Evolutionary conservation across 352 stramenopile species (phyloP), one percentile per base, ranked within the genome.

Genomic region (Globisporangium megalacanthum): DNA sequence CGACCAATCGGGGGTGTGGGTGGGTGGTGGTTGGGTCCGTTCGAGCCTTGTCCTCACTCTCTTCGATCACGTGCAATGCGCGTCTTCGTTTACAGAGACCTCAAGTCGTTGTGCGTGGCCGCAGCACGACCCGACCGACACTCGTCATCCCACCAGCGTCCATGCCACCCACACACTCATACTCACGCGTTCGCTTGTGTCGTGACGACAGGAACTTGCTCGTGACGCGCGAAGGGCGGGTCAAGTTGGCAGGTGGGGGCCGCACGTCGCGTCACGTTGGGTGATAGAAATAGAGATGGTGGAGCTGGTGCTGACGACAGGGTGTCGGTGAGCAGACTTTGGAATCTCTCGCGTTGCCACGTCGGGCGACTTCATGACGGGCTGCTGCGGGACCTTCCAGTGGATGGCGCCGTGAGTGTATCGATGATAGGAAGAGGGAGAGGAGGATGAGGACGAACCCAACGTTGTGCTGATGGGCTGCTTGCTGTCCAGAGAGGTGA

Each of bases 351-450:
- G 82, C 6, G 53, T 87, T 6, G 80, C 77, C 3, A 58, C 75
- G 45, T 63, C 79, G 39, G 65, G 61, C 13, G 70, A 79, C 33
- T 39, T 81, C 19, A 93, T 90, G 81, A 90, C 81, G 0, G 72
- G 79, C 7, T 93, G 81, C 47, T 88, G 81, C 45, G 81, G 83
- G 19, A 92, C 83, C 8, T 93, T 83, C 60, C 83, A 92, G 56
- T 90, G 79, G 83, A 90, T 91, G 83, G 80, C 83, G 15, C 77
- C 80, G 83, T 91, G 72, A 49, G 82, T 79, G 31, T 17, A 14
- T 33, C 8, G 19, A 6, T 53, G 41, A 29, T 29, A 29, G 25
- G 25, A 29, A 13, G 35, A 39, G 7, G 7, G 35, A 39, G 35
- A 39, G 25, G 1, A 29, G 25, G 1, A 29, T 29, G 25, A 29